phyloP scores from a whole-genome alignment of 371 early-diverging fungal genomes.

The Saksenaea vasiformis region DNA sequence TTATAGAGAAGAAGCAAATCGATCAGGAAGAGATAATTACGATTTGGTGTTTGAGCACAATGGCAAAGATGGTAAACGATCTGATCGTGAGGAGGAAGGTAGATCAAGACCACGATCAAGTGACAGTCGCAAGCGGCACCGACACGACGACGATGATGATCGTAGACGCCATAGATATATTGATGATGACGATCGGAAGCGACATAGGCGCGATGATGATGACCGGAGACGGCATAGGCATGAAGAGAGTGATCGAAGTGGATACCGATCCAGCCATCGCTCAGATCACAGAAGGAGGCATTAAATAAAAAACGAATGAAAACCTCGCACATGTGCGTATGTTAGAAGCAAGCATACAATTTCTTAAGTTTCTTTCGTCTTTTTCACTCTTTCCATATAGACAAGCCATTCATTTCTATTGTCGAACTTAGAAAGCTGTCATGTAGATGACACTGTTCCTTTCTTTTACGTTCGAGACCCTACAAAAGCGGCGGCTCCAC shows the following conservation, averaged over 20 bases:
- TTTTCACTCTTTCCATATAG: neutral
- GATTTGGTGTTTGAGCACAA: constrained; percentile 48
- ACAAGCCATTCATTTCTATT: neutral
- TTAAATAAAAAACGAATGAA: neutral
- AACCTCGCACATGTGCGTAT: neutral
- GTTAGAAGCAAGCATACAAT: neutral
- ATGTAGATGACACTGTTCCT: too few relatives aligned
- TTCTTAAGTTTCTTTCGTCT: neutral
- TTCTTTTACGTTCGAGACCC: neutral
- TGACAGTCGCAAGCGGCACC: constrained; percentile 14
- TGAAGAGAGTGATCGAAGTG: constrained; percentile 7
- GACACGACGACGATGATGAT: constrained; percentile 2
- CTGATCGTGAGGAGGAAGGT: constrained; percentile 10
- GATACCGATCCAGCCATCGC: neutral
- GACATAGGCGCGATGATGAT: constrained; percentile 10
- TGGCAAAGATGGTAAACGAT: constrained; percentile 1
- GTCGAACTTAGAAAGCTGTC: neutral
- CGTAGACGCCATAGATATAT: neutral
- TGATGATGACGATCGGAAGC: constrained; percentile 7
- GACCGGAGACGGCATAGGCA: constrained; percentile 1
- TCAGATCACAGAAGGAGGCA: constrained; percentile 11
- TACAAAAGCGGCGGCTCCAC: neutral
- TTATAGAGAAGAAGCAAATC: constrained; percentile 39
- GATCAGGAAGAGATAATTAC: constrained; percentile 35
- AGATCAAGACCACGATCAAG: constrained; percentile 10